phyloP scores from a whole-genome alignment of 441 rosid genomes.

The Francoa sonchifolia region DNA sequence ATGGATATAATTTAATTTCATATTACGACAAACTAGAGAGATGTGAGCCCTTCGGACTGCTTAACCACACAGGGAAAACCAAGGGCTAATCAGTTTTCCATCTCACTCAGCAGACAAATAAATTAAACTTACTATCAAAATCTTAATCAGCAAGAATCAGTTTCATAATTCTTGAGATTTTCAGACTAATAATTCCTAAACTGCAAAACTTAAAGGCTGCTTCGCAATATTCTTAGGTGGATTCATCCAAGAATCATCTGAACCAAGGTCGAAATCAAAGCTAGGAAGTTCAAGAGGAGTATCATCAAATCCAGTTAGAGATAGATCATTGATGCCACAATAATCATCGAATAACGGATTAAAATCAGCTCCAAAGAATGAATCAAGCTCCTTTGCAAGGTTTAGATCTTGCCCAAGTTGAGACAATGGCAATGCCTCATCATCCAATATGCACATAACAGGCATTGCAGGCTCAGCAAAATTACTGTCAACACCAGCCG shows the following conservation, averaged over 20 bases:
- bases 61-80: no score
- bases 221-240: constrained; percentile 45
- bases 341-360: constrained; percentile 34
- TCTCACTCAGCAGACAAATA: no score
- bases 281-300: constrained; percentile 74
- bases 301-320: constrained; percentile 34
- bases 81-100: no score
- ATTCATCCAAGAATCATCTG: constrained; percentile 40
- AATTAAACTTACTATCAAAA: no score
- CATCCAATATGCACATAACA: constrained; percentile 25
- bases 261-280: constrained; percentile 64
- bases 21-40: no score
- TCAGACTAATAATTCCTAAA: constrained; percentile 32
- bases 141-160: no score
- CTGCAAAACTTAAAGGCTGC: constrained; percentile 90
- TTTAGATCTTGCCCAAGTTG: constrained; percentile 23
- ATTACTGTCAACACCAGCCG: constrained; percentile 16
- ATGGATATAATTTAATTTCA: no score
- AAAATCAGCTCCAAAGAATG: constrained; percentile 34
- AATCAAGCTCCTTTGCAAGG: constrained; percentile 37
- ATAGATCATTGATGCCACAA: constrained; percentile 46
- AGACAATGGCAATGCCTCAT: constrained; percentile 26
- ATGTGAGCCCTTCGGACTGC: no score
- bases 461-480: constrained; percentile 37
- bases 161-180: no score